These are phyloP conservation scores for Boletus patriciae DNA, from an alignment of 768 basidiomycete genomes.

Conservation along the genomic window DNA sequence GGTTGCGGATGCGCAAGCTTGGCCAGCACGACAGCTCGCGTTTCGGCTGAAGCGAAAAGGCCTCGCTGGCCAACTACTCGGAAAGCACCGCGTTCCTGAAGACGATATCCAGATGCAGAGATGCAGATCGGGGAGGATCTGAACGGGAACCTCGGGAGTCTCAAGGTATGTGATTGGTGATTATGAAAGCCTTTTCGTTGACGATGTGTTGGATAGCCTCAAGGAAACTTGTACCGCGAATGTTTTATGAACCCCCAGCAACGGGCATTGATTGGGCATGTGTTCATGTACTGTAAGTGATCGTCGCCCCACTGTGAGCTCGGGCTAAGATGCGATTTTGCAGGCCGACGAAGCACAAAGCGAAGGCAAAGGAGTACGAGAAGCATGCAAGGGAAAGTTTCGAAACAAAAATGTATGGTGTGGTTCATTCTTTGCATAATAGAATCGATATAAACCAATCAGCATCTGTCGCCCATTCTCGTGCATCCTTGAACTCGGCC, in stretches of 20 bases:
- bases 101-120: constrained; percentile 70
- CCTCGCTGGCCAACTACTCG: constrained; percentile 73
- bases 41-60: constrained; percentile 49
- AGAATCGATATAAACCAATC: too few relatives aligned
- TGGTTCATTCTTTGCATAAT: too few relatives aligned
- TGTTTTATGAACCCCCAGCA: constrained; percentile 87
- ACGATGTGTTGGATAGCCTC: constrained; percentile 55
- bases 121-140: constrained; percentile 92
- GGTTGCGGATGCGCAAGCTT: constrained; percentile 32
- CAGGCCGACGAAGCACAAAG: constrained; percentile 35
- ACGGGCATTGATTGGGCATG: constrained; percentile 84
- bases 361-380: constrained; percentile 63
- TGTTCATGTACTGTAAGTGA: constrained; percentile 63
- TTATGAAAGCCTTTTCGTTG: not conserved
- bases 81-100: constrained; percentile 75
- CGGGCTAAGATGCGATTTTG: not conserved
- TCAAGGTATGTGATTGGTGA: constrained; percentile 63
- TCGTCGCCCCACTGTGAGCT: constrained; percentile 27
- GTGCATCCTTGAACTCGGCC: too few relatives aligned
- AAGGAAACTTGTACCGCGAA: constrained; percentile 91
- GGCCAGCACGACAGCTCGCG: constrained; percentile 40
- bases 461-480: too few relatives aligned
- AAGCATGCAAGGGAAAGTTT: constrained; percentile 81
- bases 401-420: constrained; percentile 34
- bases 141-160: constrained; percentile 74